Percentiles rank a stretch among this genome's conserved stretches.
Conservation (phyloP, 169 alveolate species). For the Cryptosporidium muris region DNA sequence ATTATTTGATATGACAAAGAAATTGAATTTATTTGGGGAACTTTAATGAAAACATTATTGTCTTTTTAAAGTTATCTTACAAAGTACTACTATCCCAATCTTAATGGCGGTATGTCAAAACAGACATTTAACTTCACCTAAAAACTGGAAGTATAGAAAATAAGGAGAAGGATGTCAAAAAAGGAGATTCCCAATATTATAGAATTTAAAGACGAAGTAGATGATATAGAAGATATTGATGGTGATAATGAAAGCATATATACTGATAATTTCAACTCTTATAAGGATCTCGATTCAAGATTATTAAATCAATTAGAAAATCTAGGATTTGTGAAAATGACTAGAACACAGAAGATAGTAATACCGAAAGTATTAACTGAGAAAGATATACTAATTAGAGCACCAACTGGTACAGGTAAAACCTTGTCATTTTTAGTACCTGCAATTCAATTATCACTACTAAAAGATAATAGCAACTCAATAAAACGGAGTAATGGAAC, state of each 20-base stretch:
- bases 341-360: slow-evolving; percentile 88
- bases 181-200: too few species aligned
- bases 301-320: slow-evolving; percentile 24
- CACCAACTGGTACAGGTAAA: slow-evolving; percentile 97
- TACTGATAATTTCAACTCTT: slow-evolving; percentile 65
- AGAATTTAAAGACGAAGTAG: slow-evolving; percentile 3
- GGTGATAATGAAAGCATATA: slow-evolving; percentile 40
- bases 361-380: slow-evolving; percentile 90
- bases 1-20: too few species aligned
- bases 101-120: too few species aligned
- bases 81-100: too few species aligned
- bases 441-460: slow-evolving; percentile 78
- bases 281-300: slow-evolving; percentile 38
- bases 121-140: too few species aligned
- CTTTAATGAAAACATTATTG: too few species aligned
- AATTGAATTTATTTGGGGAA: too few species aligned
- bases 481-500: slow-evolving; percentile 80
- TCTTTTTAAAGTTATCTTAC: too few species aligned
- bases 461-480: slow-evolving; percentile 62
- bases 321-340: slow-evolving; percentile 83
- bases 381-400: slow-evolving; percentile 91
- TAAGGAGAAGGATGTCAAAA: too few species aligned
- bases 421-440: slow-evolving; percentile 95
- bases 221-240: neutral
- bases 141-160: too few species aligned